Base-by-base conservation (phyloP, 2,329 filamentous ascomycete genomes). In the Arachnopeziza araneosa region DNA sequence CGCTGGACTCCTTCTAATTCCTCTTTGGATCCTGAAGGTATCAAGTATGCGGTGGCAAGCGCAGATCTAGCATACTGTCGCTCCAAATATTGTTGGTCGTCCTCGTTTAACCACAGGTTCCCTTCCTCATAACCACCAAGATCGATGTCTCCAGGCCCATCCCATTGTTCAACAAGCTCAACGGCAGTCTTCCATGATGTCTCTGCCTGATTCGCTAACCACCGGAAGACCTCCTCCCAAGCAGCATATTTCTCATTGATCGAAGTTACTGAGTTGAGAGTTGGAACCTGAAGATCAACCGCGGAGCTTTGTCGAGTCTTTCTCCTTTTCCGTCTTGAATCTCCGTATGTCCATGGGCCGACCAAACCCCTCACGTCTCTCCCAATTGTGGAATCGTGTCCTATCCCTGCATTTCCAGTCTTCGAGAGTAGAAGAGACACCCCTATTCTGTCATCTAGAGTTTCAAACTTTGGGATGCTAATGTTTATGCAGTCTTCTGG, bases 341-440 rank as follows among this genome's bases (percentile, higher is more conserved):
- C 79, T 52, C 84, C 85, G 68, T 88, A 85, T 54, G 92, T 76
- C 89, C 89, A 93, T 1, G 90, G 89, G 0, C 85, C 86, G 55
- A 93, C 75, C 48, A 93, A 70, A 0, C 86, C 83, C 63, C 83
- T 83, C 58, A 93, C 70, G 69, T 92, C 88, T 59, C 88, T 81
- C 1, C 83, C 85, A 54, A 87, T 70, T 48, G 77, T 71, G 1
- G 67, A 60, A 21, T 75, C 62, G 9, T 62, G 44, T 21, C 59
- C 57, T 14, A 50, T 59, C 14, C 59, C 54, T 24, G 57, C 52
- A 21, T 59, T 60, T 21, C 58, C 79, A 1, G 83, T 85, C 57
- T 82, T 80, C 8, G 81, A 81, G 5, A 93, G 76, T 26, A 92
- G 77, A 53, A 85, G 74, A 12, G 82, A 77, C 17, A 90, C 78